Base-by-base conservation (phyloP, 1,284 basidiomycete species). In the Tylopilus sp. region DNA sequence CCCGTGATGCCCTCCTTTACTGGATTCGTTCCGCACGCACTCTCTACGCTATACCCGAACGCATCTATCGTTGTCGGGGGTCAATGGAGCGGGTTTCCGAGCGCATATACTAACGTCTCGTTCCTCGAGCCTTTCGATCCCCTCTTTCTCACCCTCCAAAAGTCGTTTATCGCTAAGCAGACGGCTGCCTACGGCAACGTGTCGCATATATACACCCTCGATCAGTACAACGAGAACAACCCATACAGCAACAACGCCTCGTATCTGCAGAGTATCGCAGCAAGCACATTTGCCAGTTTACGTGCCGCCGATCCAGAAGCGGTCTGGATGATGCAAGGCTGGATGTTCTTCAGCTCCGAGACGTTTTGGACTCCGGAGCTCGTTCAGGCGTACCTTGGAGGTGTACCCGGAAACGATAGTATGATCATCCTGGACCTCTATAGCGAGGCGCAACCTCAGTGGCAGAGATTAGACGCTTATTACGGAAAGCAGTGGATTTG, bases 401-500 rank as follows among this genome's bases (percentile, higher is more conserved):
- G 74, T 28, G 72, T 72, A 8, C 63, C 70, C 10, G 67, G 61
- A 4, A 65, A 69, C 42, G 70, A 75, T 50, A 68, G 63, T 48
- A 72, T 76, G 69, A 69, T 77, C 56, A 68, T 77, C 37, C 68
- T 77, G n/a, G 75, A 77, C 56, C 63, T 78, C 10, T 77, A 74
- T 36, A 70, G 68, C 43, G 75, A 77, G 59, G 70, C 71, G 1
- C 61, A 67, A 29, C 75, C 75, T 22, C 74, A 74, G 55, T 78
- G 75, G 74, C 66, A 74, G 59, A 68, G 74, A 32, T 69, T 74
- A 25, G 56, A 60, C 44, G 69, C 64, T 3, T 78, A 76, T 61
- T 74, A 67, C 43, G 75, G 75, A 26, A 74, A 74, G 46, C 59
- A 65, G n/a, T 77, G 76, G 76, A 57, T 77, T 26, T 77, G 76